Conservation (phyloP, 106 monocot species). For the Acorus calamus region DNA sequence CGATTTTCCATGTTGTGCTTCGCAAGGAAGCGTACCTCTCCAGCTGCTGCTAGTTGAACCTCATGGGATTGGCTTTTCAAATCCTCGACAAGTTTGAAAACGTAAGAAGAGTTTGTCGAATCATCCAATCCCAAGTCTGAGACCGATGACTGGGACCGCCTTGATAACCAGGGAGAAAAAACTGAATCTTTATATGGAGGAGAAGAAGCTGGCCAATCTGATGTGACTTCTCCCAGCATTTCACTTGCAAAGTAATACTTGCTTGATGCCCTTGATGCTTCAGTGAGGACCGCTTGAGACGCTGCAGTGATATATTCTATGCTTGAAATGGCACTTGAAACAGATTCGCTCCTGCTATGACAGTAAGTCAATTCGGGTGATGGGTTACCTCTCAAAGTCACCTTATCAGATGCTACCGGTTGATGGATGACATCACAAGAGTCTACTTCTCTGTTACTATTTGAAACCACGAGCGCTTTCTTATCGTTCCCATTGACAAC, state of each 20-base stretch:
- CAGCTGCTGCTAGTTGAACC: conserved; percentile 38
- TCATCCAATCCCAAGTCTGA: conserved; percentile 21
- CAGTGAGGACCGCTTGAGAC: too few relatives aligned
- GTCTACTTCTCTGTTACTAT: conserved; percentile 13
- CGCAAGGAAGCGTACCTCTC: conserved; percentile 48
- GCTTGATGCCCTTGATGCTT: conserved; percentile 8
- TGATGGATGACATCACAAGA: conserved; percentile 8
- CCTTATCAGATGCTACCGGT: conserved; percentile 6
- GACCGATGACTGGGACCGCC: conserved; percentile 1
- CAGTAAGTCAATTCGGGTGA: conserved; percentile 16
- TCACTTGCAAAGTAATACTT: conserved; percentile 37
- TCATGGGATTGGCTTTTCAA: conserved; percentile 31
- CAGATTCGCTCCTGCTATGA: conserved; percentile 50
- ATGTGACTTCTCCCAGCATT: conserved; percentile 9
- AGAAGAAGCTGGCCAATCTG: conserved; percentile 9
- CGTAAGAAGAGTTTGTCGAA: conserved; percentile 17
- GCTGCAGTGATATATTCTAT: conserved; percentile 8
- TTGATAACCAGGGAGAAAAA: conserved; percentile 20
- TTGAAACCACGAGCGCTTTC: conserved; percentile 23
- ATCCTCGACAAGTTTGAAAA: conserved; percentile 45
- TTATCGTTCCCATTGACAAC: conserved; percentile 8
- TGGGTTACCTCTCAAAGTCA: conserved; percentile 2
- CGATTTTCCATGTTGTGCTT: conserved; percentile 70
- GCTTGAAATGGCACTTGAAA: conserved; percentile 59
- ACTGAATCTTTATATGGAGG: conserved; percentile 19